phyloP scores from a whole-genome alignment of 768 basidiomycete genomes.

The Lactarius sp. region DNA sequence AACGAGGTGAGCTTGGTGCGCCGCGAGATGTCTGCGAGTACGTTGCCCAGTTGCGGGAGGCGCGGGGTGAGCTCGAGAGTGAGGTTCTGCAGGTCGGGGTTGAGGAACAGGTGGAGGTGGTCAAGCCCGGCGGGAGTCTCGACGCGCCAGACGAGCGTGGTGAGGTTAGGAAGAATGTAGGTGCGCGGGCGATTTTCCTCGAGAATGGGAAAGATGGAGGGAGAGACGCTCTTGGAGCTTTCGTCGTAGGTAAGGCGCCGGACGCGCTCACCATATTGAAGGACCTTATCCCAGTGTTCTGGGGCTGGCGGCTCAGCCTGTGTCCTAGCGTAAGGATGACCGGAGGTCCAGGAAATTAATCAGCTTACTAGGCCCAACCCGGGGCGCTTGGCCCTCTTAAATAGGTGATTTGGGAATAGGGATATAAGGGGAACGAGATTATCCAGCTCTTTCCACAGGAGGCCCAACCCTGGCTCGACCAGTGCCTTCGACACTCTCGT shows the following conservation, averaged over 20 bases:
- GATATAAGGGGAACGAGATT: conserved; percentile 67
- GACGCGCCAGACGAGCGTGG: conserved; percentile 66
- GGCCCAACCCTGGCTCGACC: conserved; percentile 63
- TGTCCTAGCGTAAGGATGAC: conserved; percentile 17
- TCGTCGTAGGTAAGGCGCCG: conserved; percentile 68
- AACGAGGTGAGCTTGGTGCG: conserved; percentile 61
- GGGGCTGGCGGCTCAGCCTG: conserved; percentile 58
- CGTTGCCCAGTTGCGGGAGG: conserved; percentile 51
- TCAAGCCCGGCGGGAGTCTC: conserved; percentile 64
- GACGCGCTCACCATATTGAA: conserved; percentile 64
- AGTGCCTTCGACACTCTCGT: conserved; percentile 73
- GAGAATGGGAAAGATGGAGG: conserved; percentile 62
- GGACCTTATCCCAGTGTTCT: conserved; percentile 64
- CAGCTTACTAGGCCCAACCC: conserved; percentile 68
- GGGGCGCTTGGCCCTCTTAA: conserved; percentile 67
- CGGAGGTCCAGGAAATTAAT: not conserved
- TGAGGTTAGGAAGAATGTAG: conserved; percentile 65
- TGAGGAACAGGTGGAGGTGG: conserved; percentile 59
- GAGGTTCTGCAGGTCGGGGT: conserved; percentile 54
- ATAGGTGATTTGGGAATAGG: conserved; percentile 59
- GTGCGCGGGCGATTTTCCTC: conserved; percentile 57
- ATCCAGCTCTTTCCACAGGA: conserved; percentile 76
- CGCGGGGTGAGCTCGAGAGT: conserved; percentile 58
- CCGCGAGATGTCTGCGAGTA: conserved; percentile 60
- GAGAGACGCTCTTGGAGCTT: conserved; percentile 53